Base-by-base conservation (phyloP, 2,329 filamentous ascomycete species). In the Fusarium armeniacum region DNA sequence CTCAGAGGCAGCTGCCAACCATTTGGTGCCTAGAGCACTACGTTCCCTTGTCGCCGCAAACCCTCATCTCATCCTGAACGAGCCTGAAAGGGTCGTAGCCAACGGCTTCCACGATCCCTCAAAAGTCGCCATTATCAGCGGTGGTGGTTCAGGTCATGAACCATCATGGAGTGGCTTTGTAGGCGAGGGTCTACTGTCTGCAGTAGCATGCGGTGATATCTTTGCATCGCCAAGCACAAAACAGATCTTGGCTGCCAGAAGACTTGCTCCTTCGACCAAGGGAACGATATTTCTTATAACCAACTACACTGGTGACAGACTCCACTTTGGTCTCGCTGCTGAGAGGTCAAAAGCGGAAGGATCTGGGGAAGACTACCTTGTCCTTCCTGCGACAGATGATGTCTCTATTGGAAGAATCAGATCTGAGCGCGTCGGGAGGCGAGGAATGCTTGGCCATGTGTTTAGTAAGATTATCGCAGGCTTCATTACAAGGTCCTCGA, bases 101-200 rank as follows among this genome's bases (percentile, higher is more conserved):
- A 36, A 36, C 15, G 16, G 33, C 9, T 11, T 18, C 2, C 33
- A 36, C 16, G 33, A 36, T 13, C 16, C 16, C 18, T n/a, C 33
- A 18, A 50, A 38, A 28, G 47, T 50, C 11, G 7, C 32, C 58
- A 81, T 80, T 70, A 78, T 87, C 75, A 84, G 82, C 26, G 85
- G 85, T n/a, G 85, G 85, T 22, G 85, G 85, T 40, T 87, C 86
- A 0, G 86, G 86, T 45, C 86, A 87, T 76, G 88, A 90, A 72
- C 88, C 88, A 22, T 88, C 87, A 66, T 90, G 88, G 84, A 82
- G 86, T 3, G 88, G 88, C 56, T 90, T 90, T 71, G 89, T 91
- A 3, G 89, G 89, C 56, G 75, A 79, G 59, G 89, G 88, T 74
- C 82, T 90, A 78, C 83, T 91, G n/a, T 82, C 86, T 3, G 87